Evolutionary conservation across 2,329 filamentous ascomycete genomes (phyloP).

Genomic region (Berkeleyomyces basicola): DNA sequence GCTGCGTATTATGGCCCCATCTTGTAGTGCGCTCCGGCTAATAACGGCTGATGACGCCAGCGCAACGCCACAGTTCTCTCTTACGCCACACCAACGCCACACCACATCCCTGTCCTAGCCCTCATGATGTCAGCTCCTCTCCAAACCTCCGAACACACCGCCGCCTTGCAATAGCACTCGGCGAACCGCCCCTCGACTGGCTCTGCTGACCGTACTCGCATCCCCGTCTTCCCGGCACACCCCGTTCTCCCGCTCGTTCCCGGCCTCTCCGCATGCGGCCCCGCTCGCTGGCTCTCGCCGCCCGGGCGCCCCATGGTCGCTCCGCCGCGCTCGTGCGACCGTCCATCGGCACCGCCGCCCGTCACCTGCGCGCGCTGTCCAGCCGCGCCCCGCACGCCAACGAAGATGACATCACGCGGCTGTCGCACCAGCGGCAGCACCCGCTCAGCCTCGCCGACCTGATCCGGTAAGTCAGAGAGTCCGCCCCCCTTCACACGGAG

Average conservation of each 20-base stretch:
- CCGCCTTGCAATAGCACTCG: neutral
- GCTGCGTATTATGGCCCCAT: too few species aligned
- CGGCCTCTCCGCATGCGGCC: neutral
- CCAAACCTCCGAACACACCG: neutral
- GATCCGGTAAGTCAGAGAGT: slow-evolving; percentile 46
- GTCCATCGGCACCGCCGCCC: neutral
- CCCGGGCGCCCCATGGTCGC: too few species aligned
- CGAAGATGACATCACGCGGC: slow-evolving; percentile 60
- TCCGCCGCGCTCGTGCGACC: neutral
- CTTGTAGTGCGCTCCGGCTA: too few species aligned
- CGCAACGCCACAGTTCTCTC: neutral
- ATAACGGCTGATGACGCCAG: too few species aligned
- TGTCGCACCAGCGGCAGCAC: slow-evolving; percentile 65
- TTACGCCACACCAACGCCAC: neutral
- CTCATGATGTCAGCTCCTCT: neutral
- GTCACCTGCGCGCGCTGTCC: neutral
- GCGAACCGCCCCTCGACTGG: too few species aligned
- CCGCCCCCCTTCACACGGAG: neutral
- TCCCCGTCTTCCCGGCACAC: too few species aligned
- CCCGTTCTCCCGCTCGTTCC: too few species aligned
- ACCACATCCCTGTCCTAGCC: neutral
- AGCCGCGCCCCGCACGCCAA: slow-evolving; percentile 24
- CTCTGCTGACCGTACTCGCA: too few species aligned
- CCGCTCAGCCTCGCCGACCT: slow-evolving; percentile 74
- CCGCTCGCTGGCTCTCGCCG: neutral